These are phyloP conservation scores for Coemansia sp. DNA, from an alignment of 192 early-diverging fungal genomes.

Conservation along the genomic window DNA sequence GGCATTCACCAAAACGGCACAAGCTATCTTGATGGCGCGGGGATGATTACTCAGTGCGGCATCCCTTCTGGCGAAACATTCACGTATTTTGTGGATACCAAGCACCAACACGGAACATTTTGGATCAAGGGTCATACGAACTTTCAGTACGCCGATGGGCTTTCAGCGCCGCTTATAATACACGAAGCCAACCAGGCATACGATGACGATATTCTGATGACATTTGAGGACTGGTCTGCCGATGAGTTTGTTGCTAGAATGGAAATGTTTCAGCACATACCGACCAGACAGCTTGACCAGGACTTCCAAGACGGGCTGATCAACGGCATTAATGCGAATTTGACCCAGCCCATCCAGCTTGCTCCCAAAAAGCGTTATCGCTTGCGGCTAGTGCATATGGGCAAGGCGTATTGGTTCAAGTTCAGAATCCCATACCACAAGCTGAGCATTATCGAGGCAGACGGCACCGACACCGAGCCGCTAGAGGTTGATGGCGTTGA, in stretches of 20 bases:
- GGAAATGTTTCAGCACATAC: background rate
- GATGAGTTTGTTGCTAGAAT: constrained; percentile 12
- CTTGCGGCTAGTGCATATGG: constrained; percentile 74
- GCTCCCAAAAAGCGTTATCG: constrained; percentile 76
- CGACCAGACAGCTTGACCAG: background rate
- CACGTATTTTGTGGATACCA: constrained; percentile 67
- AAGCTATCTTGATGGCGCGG: constrained; percentile 66
- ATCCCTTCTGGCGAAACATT: constrained; percentile 60
- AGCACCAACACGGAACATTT: constrained; percentile 71
- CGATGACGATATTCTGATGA: constrained; percentile 65
- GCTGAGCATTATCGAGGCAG: constrained; percentile 76
- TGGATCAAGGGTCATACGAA: constrained; percentile 75
- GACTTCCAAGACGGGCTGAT: constrained; percentile 54
- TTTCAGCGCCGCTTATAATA: constrained; percentile 68
- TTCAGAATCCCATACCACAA: constrained; percentile 75
- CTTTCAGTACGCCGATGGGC: constrained; percentile 76
- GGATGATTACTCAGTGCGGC: constrained; percentile 69
- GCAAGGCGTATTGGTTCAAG: constrained; percentile 63
- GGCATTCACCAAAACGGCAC: constrained; percentile 30
- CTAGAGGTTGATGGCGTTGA: constrained; percentile 54
- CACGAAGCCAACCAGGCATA: constrained; percentile 58
- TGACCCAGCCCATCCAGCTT: constrained; percentile 57
- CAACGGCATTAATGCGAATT: constrained; percentile 56
- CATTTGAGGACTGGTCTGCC: constrained; percentile 71
- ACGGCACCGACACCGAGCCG: constrained; percentile 61